Evolutionary conservation across 768 basidiomycete species (phyloP).

Genomic region (Mycena galericulata): DNA sequence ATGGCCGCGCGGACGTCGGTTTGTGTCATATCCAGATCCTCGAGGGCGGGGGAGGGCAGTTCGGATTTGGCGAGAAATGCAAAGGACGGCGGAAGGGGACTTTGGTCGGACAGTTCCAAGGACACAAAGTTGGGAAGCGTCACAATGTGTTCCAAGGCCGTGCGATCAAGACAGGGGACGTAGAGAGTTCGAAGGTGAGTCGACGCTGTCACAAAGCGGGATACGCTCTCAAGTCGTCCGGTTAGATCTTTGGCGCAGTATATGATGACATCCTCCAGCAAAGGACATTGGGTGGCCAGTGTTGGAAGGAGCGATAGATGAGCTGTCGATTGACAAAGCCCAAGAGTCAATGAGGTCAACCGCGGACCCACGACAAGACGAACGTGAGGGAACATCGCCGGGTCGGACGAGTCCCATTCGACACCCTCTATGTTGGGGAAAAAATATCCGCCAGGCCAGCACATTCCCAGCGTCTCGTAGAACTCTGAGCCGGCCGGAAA

Average conservation of each 20-base stretch:
- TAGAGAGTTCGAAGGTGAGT: background rate
- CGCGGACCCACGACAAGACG: background rate
- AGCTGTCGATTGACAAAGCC: background rate
- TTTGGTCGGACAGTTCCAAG: background rate
- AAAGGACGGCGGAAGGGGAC: background rate
- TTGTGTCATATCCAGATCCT: no score
- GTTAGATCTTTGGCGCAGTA: background rate
- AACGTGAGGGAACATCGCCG: background rate
- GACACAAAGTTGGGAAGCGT: background rate
- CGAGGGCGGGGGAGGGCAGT: background rate
- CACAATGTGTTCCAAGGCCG: background rate
- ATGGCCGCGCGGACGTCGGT: no score
- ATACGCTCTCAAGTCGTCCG: background rate
- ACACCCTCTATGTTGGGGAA: slow-evolving; percentile 17
- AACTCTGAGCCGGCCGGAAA: background rate
- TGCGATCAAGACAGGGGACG: background rate
- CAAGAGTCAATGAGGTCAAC: background rate
- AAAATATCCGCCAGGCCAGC: background rate
- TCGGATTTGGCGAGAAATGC: background rate
- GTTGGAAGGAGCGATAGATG: background rate
- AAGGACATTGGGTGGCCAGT: background rate
- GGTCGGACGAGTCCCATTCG: background rate
- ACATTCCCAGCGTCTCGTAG: slow-evolving; percentile 13
- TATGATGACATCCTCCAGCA: background rate
- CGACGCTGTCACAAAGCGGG: background rate